A percentile compares a stretch with the other conserved stretches of the same genome.
phyloP scores from a whole-genome alignment of 2,329 filamentous ascomycete genomes.

The Orbilia ellipsospora region DNA sequence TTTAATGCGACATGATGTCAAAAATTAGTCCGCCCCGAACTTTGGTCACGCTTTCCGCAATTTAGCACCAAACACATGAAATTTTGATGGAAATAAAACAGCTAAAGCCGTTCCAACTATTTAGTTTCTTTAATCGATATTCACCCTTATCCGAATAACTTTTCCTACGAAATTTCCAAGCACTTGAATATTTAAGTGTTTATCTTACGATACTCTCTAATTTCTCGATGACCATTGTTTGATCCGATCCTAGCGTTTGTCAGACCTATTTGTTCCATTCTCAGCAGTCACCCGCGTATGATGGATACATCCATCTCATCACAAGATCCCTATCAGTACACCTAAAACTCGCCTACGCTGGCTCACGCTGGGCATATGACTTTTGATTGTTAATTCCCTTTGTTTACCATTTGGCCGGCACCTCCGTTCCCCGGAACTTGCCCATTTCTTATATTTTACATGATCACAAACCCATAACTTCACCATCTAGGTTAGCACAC shows the following conservation, averaged over 20 bases:
- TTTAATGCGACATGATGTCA: conserved; percentile 48
- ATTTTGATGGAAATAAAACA: too few species aligned
- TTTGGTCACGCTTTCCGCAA: conserved; percentile 3
- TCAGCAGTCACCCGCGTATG: conserved; percentile 24
- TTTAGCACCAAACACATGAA: too few species aligned
- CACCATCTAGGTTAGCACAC: not conserved
- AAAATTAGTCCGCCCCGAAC: conserved; percentile 7
- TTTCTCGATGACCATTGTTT: conserved; percentile 1
- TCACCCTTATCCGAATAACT: not conserved
- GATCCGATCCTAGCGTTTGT: conserved; percentile 4
- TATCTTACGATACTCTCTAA: not conserved
- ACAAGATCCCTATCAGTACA: conserved; percentile 34
- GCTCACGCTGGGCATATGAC: conserved; percentile 43
- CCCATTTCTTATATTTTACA: conserved; percentile 5
- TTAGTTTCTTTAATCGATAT: too few species aligned
- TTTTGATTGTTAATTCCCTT: conserved; percentile 30
- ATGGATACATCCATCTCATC: conserved; percentile 16
- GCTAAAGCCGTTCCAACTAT: too few species aligned
- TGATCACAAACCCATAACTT: conserved; percentile 3
- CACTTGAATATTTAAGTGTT: not conserved
- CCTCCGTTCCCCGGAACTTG: not conserved
- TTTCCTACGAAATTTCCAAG: not conserved
- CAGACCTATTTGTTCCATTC: conserved; percentile 9
- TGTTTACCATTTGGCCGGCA: conserved; percentile 9
- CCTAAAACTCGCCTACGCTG: conserved; percentile 14